Evolutionary conservation across 1,284 basidiomycete genomes (phyloP).

Genomic region (Ustilago shanxiensis): DNA sequence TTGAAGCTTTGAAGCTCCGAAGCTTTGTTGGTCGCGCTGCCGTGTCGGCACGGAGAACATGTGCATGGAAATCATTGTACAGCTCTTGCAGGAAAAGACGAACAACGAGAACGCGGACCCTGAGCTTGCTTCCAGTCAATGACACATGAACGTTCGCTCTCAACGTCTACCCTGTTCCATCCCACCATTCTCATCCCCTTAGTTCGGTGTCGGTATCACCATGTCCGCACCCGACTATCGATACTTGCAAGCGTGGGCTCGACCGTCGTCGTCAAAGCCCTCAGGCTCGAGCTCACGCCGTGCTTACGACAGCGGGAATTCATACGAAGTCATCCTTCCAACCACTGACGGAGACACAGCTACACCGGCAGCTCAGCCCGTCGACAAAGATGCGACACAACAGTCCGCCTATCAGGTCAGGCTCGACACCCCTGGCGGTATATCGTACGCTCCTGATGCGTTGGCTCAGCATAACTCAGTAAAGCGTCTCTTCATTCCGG

Average conservation of each 20-base stretch:
- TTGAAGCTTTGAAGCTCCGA: too few relatives aligned
- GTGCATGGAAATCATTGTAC: background rate
- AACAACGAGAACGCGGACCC: constrained; percentile 6
- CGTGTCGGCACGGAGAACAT: background rate
- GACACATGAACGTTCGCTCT: background rate
- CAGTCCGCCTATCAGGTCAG: constrained; percentile 54
- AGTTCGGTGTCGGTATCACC: background rate
- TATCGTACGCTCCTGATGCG: constrained; percentile 64
- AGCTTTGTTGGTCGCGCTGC: background rate
- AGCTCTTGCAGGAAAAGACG: background rate
- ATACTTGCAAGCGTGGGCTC: constrained; percentile 57
- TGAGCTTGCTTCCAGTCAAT: background rate
- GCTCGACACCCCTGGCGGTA: constrained; percentile 65
- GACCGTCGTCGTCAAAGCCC: constrained; percentile 33
- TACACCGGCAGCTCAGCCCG: constrained; percentile 8
- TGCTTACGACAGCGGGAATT: constrained; percentile 19
- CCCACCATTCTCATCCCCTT: background rate
- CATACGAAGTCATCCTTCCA: constrained; percentile 39
- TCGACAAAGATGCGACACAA: constrained; percentile 18
- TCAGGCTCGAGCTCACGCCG: constrained; percentile 19
- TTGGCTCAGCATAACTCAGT: constrained; percentile 58
- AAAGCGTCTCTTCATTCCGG: constrained; percentile 63
- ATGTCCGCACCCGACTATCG: constrained; percentile 55
- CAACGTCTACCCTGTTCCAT: too few relatives aligned
- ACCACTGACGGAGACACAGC: constrained; percentile 33